Percentiles rank a stretch among this genome's conserved stretches.
phyloP scores from a whole-genome alignment of 768 basidiomycete genomes.

The Tulasnella sp. region DNA sequence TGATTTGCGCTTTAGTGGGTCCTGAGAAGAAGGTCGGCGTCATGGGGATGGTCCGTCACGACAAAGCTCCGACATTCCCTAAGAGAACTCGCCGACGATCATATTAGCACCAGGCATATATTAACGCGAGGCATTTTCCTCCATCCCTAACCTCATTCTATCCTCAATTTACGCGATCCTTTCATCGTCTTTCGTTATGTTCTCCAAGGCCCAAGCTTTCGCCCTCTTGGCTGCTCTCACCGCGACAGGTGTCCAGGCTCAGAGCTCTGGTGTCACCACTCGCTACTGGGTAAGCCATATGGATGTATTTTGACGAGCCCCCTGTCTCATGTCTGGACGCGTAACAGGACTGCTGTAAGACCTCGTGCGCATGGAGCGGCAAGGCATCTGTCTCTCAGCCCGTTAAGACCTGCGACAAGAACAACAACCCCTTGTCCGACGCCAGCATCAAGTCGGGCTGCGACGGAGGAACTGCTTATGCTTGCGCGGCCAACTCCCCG shows the following conservation, averaged over 20 bases:
- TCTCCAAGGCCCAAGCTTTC: not conserved
- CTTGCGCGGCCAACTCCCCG: conserved; percentile 15
- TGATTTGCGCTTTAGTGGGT: not conserved
- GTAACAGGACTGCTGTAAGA: conserved; percentile 18
- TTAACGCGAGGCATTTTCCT: not conserved
- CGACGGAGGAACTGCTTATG: conserved; percentile 13
- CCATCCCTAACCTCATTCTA: not conserved
- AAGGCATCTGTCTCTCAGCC: conserved; percentile 14
- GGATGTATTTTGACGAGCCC: not conserved
- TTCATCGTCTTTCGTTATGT: not conserved
- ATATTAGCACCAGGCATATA: not conserved
- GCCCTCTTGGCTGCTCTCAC: not conserved
- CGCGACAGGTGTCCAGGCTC: conserved; percentile 1
- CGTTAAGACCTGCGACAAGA: conserved; percentile 15
- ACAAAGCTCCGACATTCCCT: not conserved
- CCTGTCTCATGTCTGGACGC: not conserved
- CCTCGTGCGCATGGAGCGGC: conserved; percentile 17
- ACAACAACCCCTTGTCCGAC: conserved; percentile 5
- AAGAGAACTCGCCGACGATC: not conserved
- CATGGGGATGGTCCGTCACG: not conserved
- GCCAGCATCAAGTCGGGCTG: conserved; percentile 12
- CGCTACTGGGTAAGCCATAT: conserved; percentile 14
- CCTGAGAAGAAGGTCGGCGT: not conserved
- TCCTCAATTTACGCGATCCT: not conserved
- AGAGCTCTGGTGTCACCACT: conserved; percentile 14